Conservation (phyloP, 768 basidiomycete species). For the Ramaria sp. region DNA sequence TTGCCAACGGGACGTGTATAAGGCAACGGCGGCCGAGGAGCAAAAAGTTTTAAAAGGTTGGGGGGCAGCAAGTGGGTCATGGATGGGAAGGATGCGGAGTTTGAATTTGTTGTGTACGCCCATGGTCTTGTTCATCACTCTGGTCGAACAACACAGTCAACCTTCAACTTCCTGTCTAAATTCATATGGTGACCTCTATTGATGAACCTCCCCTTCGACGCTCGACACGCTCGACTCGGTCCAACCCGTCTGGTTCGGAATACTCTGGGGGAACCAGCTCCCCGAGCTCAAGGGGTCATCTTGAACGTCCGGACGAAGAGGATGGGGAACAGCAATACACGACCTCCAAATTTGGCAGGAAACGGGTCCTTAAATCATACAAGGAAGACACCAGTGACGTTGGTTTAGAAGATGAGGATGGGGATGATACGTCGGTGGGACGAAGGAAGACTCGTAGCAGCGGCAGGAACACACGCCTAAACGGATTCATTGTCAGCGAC, state of each 20-base stretch:
- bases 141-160: neutral
- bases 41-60: constrained; percentile 93
- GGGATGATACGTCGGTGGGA: constrained; percentile 10
- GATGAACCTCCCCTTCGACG: neutral
- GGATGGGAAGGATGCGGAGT: neutral
- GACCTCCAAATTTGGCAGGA: neutral
- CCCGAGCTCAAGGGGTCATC: neutral
- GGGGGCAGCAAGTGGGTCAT: constrained; percentile 82
- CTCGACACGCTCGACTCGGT: neutral
- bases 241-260: constrained; percentile 1
- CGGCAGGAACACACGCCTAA: constrained; percentile 15
- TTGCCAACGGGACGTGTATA: constrained; percentile 78
- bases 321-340: neutral
- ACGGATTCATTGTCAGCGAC: constrained; percentile 31
- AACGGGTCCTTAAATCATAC: neutral
- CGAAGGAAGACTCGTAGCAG: constrained; percentile 12
- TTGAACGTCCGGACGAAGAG: neutral
- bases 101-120: neutral
- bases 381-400: constrained; percentile 5
- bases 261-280: neutral
- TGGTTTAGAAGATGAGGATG: constrained; percentile 18
- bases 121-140: neutral
- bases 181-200: neutral
- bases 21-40: constrained; percentile 82
- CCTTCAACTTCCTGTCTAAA: neutral